Percentiles rank a stretch among this genome's conserved stretches.
These are phyloP conservation scores for Triangularia verruculosa DNA, from an alignment of 2,329 filamentous ascomycete species.

Conservation along the genomic window DNA sequence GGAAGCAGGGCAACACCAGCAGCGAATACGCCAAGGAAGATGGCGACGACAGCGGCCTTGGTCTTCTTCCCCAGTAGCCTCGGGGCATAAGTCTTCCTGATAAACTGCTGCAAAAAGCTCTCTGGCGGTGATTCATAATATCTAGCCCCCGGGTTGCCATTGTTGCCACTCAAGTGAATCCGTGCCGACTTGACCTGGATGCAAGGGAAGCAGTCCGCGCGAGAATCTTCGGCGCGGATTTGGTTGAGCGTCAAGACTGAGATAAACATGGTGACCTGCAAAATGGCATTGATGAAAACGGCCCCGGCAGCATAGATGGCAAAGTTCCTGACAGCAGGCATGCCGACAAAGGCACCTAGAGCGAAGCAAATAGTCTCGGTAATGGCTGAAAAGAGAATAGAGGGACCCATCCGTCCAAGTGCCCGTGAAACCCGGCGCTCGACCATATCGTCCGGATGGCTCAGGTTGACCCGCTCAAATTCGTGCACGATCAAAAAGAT, in stretches of 20 bases:
- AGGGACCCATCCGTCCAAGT: slow-evolving; percentile 94
- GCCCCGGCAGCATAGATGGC: slow-evolving; percentile 94
- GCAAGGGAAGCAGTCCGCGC: slow-evolving; percentile 91
- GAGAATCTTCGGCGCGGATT: slow-evolving; percentile 78
- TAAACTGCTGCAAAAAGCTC: slow-evolving; percentile 78
- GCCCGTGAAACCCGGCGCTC: slow-evolving; percentile 83
- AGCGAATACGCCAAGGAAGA: slow-evolving; percentile 86
- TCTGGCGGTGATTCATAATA: slow-evolving; percentile 79
- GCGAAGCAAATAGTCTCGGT: slow-evolving; percentile 94
- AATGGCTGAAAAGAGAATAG: slow-evolving; percentile 89
- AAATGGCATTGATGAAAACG: slow-evolving; percentile 92
- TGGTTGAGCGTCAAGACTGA: slow-evolving; percentile 91
- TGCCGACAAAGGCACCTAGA: slow-evolving; percentile 88
- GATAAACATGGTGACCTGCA: slow-evolving; percentile 96
- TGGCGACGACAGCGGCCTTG: slow-evolving; percentile 70
- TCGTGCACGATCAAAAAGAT: slow-evolving; percentile 99
- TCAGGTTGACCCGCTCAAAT: slow-evolving; percentile 91
- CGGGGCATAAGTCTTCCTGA: slow-evolving; percentile 86
- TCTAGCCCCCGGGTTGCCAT: slow-evolving; percentile 54
- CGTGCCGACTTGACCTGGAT: slow-evolving; percentile 74
- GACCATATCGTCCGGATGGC: slow-evolving; percentile 83
- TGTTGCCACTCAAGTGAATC: slow-evolving; percentile 60
- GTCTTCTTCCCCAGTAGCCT: slow-evolving; percentile 74
- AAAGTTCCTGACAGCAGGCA: slow-evolving; percentile 98
- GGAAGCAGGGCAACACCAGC: slow-evolving; percentile 82